Evolutionary conservation across 176 grass and related monocot species (phyloP).

Genomic region (Miscanthus lutarioriparius): DNA sequence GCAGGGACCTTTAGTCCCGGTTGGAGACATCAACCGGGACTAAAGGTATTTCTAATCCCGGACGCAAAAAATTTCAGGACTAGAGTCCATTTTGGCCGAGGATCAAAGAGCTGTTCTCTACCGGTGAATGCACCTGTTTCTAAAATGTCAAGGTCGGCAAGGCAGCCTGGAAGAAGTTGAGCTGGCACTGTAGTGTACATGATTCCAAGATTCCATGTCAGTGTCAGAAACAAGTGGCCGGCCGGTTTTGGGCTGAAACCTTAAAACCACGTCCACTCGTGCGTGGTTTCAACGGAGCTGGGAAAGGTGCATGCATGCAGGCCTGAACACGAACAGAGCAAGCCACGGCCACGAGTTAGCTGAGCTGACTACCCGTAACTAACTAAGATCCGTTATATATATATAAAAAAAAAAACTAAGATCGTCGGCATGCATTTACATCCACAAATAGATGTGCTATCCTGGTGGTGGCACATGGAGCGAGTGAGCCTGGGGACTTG

Average conservation of each 20-base stretch:
- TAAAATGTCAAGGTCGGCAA: neutral
- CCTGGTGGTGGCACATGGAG: no score
- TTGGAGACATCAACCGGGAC: no score
- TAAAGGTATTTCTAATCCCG: no score
- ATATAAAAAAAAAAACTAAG: neutral
- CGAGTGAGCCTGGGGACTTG: no score
- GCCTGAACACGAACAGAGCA: no score
- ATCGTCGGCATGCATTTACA: neutral
- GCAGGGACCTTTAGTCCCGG: no score
- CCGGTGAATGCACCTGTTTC: neutral
- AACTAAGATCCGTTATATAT: neutral
- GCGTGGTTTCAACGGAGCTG: slow-evolving; percentile 29
- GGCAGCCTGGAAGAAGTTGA: neutral
- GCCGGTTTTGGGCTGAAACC: neutral
- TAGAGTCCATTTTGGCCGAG: no score
- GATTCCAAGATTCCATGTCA: neutral
- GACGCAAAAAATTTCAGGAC: no score
- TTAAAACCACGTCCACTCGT: neutral
- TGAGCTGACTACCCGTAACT: neutral
- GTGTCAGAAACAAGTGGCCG: slow-evolving; percentile 35
- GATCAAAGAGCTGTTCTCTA: no score
- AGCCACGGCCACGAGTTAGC: neutral
- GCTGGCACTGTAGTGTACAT: neutral
- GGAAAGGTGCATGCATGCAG: neutral
- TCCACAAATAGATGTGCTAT: no score